A percentile compares a stretch with the other conserved stretches of the same genome.
phyloP scores from a whole-genome alignment of 176 grass and related monocot genomes.

The Otatea glauca region DNA sequence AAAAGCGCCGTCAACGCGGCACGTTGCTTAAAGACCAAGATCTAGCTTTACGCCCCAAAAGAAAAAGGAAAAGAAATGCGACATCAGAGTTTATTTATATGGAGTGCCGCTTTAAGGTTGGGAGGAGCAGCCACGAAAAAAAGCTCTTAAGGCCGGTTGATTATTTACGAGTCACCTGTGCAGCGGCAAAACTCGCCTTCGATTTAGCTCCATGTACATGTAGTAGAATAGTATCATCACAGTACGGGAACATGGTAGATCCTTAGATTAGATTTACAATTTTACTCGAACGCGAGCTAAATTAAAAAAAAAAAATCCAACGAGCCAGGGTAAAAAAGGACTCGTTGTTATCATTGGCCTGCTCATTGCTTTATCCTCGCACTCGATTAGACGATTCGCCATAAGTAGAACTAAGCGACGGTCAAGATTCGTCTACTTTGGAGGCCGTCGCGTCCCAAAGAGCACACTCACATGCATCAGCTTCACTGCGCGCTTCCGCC shows the following conservation, averaged over 20 bases:
- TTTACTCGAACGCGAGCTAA: too few species aligned
- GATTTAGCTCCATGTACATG: background rate
- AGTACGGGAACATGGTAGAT: too few species aligned
- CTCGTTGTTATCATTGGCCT: background rate
- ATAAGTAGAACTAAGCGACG: background rate
- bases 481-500: too few species aligned
- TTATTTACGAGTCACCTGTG: too few species aligned
- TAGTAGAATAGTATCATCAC: too few species aligned
- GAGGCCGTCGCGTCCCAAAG: too few species aligned
- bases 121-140: background rate
- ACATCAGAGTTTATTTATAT: background rate
- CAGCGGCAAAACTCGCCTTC: background rate
- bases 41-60: conserved; percentile 22
- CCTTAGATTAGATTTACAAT: too few species aligned
- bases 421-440: background rate
- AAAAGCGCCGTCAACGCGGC: background rate
- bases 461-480: too few species aligned
- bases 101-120: background rate
- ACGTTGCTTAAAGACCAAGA: conserved; percentile 31
- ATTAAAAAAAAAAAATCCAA: too few species aligned
- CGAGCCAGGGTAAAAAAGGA: too few species aligned
- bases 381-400: background rate
- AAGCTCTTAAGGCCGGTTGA: background rate
- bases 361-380: too few species aligned
- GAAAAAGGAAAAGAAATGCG: background rate